Base-by-base conservation (phyloP, 164 flowering plant species). In the Magnolia sinica region DNA sequence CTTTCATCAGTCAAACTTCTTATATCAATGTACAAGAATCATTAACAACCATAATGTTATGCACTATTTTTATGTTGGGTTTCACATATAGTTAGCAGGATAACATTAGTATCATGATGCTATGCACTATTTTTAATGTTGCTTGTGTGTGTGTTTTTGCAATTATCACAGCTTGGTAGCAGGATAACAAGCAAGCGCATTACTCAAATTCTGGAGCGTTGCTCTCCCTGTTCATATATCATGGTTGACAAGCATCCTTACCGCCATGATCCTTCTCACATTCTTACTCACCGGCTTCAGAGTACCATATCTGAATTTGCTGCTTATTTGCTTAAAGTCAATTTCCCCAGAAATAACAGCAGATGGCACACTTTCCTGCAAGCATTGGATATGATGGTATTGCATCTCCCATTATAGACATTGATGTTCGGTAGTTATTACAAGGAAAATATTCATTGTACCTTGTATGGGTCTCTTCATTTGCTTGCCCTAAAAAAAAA, bases 241-340 rank as follows among this genome's bases (percentile, higher is more conserved):
- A 79, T 94, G 91, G 91, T 96, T 79, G 99, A 93, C 61, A 76
- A 86, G 73, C 98, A 96, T 86, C 97, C 97, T 73, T 84, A 70
- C 73, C 95, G 98, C 59, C 96, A 94, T 72, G 99, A 96, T 83
- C 96, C 98, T 72, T 89, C 90, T 71, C 96, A 96, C 81, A 86
- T 91, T 70, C 84, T 96, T 14, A 91, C 98, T 24, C 97, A 96
- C 79, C 85, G 99, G 79, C 86, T 96, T 70, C 97, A 91, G 71
- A 85, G 89, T 77, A 80, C 85, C 69, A 82, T 92, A 58, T 69
- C 81, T 45, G 86, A 88, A 58, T 96, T 96, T 83, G 84, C 82
- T 73, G 83, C 80, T 80, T 79, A 72, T 76, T 37, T 92, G 74
- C 81, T 88, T 45, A 84, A 83, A 76, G 77, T 77, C 81, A 79